Percentiles rank a stretch among this genome's conserved stretches.
phyloP scores from a whole-genome alignment of 2,329 filamentous ascomycete genomes.

The Plectosphaerella sp. region DNA sequence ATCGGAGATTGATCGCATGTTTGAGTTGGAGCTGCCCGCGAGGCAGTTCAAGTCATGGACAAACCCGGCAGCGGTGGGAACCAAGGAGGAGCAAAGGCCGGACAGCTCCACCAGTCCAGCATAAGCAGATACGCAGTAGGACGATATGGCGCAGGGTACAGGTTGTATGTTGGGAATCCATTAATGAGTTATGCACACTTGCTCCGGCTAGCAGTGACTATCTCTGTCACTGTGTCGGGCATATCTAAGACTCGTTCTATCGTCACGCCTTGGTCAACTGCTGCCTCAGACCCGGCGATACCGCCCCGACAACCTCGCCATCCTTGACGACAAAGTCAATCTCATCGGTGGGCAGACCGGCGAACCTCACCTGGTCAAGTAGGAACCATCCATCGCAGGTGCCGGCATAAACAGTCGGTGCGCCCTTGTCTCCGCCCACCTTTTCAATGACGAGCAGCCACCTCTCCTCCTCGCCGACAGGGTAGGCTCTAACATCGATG shows the following conservation, averaged over 20 bases:
- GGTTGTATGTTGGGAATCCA: no score
- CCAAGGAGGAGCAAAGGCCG: no score
- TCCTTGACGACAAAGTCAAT: constrained; percentile 1
- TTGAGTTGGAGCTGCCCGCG: constrained; percentile 20
- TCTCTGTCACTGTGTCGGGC: no score
- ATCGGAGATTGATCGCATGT: constrained; percentile 41
- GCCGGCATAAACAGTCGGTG: not conserved
- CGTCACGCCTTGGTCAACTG: not conserved
- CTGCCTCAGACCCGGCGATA: not conserved
- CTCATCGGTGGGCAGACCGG: not conserved
- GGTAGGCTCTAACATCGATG: not conserved
- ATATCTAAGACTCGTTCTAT: no score
- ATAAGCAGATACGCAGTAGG: no score
- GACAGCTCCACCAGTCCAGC: no score
- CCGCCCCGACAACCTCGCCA: not conserved
- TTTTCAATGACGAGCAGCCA: not conserved
- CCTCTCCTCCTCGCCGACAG: not conserved
- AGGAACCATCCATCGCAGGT: not conserved
- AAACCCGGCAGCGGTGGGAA: not conserved
- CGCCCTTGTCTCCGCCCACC: not conserved
- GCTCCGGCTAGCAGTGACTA: no score
- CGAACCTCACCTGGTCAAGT: not conserved
- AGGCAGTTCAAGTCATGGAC: constrained; percentile 18
- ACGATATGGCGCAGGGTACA: no score
- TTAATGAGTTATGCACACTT: no score